phyloP scores from a whole-genome alignment of 2,329 filamentous ascomycete species.

The Aureobasidium sp. region DNA sequence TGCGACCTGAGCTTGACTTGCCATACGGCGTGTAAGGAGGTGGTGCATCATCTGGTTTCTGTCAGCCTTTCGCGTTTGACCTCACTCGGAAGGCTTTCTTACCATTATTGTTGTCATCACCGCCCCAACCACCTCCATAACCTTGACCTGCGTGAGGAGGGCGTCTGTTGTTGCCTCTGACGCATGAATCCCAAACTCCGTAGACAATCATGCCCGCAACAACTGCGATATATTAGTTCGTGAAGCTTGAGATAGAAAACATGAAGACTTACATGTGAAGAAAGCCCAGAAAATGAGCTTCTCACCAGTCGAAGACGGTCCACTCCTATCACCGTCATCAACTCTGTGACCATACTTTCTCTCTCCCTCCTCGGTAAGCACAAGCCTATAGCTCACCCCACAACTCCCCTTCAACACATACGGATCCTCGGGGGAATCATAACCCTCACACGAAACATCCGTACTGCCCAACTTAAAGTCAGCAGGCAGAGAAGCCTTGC shows the following conservation, averaged over 20 bases:
- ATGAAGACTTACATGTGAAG: conserved; percentile 41
- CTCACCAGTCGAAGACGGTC: conserved; percentile 1
- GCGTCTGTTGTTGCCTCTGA: conserved; percentile 12
- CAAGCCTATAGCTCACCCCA: conserved; percentile 78
- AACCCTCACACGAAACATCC: conserved; percentile 90
- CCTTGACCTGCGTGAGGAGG: conserved; percentile 26
- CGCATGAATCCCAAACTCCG: conserved; percentile 20
- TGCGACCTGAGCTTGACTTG: neutral
- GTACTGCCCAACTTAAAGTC: conserved; percentile 72
- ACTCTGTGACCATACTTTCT: conserved; percentile 52
- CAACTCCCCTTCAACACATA: conserved; percentile 90
- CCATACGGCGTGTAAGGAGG: conserved; percentile 36
- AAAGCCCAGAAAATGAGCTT: conserved; percentile 49
- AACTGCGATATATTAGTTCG: conserved; percentile 14
- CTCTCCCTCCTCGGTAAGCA: conserved; percentile 70
- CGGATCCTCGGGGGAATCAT: conserved; percentile 63
- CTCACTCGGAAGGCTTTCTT: too few species aligned
- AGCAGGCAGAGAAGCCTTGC: conserved; percentile 54
- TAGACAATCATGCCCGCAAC: conserved; percentile 24
- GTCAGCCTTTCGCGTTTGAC: too few species aligned
- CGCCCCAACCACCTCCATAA: conserved; percentile 33
- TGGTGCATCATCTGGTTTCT: conserved; percentile 38
- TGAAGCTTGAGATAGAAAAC: neutral
- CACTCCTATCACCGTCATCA: conserved; percentile 5
- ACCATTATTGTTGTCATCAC: conserved; percentile 30